Base-by-base conservation (phyloP, 768 basidiomycete genomes). In the Hypholoma sublateritium region DNA sequence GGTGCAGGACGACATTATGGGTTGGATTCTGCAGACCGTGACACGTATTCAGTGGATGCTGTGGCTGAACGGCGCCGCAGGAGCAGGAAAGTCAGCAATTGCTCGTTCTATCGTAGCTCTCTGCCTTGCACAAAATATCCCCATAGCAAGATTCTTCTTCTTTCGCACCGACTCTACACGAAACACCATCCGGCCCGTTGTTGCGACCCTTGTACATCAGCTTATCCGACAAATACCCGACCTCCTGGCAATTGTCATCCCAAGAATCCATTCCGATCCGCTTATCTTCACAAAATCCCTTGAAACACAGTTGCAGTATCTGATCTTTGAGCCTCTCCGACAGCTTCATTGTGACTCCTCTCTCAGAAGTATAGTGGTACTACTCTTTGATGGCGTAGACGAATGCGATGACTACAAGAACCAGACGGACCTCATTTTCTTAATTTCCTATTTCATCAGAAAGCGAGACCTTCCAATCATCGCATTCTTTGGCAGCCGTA, bases 141-240 rank as follows among this genome's bases (percentile, higher is more conserved):
- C 36, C 5, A 63, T 72, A 21, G 72, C 70, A 0, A 68, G 65
- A 43, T 74, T 73, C 62, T 75, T 75, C 54, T 75, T 76, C 61
- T 72, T 67, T 6, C 64, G 72, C 12, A 55, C 59, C 19, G 67
- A 67, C 35, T 25, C 62, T n/a, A 62, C 63, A 35, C 65, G 71
- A 12, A 67, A 63, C 17, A 66, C 64, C 9, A 61, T 60, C 3
- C 59, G 53, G 8, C 61, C 60, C 12, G 60, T 77, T 4, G 50
- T 76, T 11, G 58, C 74, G 0, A 74, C 75, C 0, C 44, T 75
- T 5, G 65, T 65, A 0, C 67, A 64, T 7, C 68, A 73, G 35
- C 56, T 75, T 22, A 50, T 55, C 2, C 13, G 47, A 49, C 56
- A 17, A 57, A 60, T 32, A 55, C 63, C 1, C 14, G 21, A 17